Percentiles rank a stretch among this genome's conserved stretches.
Conservation (phyloP, 2,329 filamentous ascomycete genomes). For the Curvularia lunata region DNA sequence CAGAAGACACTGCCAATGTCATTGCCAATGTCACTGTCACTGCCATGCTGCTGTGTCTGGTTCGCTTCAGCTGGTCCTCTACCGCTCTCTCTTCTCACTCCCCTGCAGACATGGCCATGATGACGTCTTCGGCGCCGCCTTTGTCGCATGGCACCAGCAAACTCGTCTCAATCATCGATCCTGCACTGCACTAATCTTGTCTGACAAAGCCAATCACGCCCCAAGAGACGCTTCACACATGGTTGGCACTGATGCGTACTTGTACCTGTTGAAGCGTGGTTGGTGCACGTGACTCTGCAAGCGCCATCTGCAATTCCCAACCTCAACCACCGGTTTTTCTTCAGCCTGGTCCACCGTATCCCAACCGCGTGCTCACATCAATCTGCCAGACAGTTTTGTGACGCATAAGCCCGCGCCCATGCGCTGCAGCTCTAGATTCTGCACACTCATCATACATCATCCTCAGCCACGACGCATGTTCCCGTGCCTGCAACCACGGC, state of each 20-base stretch:
- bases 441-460: constrained; percentile 5
- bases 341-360: constrained; percentile 8
- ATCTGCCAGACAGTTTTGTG: neutral
- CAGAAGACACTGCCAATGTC: constrained; percentile 4
- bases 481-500: constrained; percentile 1
- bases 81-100: neutral
- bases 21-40: neutral
- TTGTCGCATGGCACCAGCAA: neutral
- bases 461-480: constrained; percentile 3
- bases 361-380: constrained; percentile 7
- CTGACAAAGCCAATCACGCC: neutral
- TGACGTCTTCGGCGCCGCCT: neutral
- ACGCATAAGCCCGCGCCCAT: neutral
- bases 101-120: neutral
- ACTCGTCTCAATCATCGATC: neutral
- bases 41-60: neutral
- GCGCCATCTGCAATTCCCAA: constrained; percentile 12
- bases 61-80: neutral
- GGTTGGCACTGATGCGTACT: neutral
- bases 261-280: neutral
- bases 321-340: constrained; percentile 7
- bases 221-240: neutral
- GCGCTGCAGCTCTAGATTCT: constrained; percentile 10
- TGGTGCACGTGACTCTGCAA: constrained; percentile 16
- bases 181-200: neutral